These are phyloP conservation scores for Fraxinus sp. DNA, from an alignment of 305 asterid genomes.

Conservation along the genomic window DNA sequence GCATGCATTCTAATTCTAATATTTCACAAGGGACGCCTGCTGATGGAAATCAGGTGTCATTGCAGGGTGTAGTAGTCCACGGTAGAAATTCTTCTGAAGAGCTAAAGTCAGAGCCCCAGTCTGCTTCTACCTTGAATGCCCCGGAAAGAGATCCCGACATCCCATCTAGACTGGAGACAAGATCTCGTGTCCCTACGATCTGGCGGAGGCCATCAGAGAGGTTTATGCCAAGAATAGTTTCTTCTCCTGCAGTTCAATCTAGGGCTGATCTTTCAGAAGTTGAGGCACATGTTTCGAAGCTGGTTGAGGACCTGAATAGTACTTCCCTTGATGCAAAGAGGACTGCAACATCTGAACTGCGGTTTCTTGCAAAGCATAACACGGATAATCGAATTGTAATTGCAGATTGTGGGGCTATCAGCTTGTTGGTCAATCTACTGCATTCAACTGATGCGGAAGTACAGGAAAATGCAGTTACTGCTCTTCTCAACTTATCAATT, in stretches of 20 bases:
- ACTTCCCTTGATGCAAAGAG: slow-evolving; percentile 55
- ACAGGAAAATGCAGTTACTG: slow-evolving; percentile 87
- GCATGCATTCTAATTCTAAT: slow-evolving; percentile 62
- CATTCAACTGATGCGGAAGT: slow-evolving; percentile 52
- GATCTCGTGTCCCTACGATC: slow-evolving; percentile 64
- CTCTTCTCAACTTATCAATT: slow-evolving; percentile 86
- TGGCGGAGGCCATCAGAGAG: slow-evolving; percentile 85
- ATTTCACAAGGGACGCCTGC: slow-evolving; percentile 55
- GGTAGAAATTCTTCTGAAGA: slow-evolving; percentile 66
- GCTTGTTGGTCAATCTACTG: slow-evolving; percentile 64
- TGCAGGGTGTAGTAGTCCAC: slow-evolving; percentile 40
- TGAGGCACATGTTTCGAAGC: slow-evolving; percentile 60
- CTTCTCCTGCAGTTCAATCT: slow-evolving; percentile 64
- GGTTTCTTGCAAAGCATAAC: slow-evolving; percentile 82
- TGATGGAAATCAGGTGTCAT: slow-evolving; percentile 56
- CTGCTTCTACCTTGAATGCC: slow-evolving; percentile 42
- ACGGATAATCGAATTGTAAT: slow-evolving; percentile 84
- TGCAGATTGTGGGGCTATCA: slow-evolving; percentile 71
- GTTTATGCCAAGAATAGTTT: slow-evolving; percentile 60
- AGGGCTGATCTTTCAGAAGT: slow-evolving; percentile 75
- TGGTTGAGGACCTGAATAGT: slow-evolving; percentile 67
- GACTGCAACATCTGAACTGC: slow-evolving; percentile 68
- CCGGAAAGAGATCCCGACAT: slow-evolving; percentile 61
- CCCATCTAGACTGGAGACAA: slow-evolving; percentile 48
- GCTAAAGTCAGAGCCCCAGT: slow-evolving; percentile 51